Conservation (phyloP, 2,329 filamentous ascomycete genomes). For the Ophiocordyceps polyrhachis-furcata region DNA sequence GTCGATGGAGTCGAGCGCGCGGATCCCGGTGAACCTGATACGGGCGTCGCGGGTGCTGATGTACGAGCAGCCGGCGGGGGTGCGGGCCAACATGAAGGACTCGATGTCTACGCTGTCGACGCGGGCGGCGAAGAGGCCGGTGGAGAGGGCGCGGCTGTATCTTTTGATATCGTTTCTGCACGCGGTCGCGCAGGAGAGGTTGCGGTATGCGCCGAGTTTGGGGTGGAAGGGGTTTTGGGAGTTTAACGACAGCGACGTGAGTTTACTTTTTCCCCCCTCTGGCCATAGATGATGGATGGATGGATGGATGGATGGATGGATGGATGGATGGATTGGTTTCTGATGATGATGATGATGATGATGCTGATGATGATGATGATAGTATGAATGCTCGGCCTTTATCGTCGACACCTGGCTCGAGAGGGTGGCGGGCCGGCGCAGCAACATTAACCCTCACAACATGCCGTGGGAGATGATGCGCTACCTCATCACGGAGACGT, state of each 20-base stretch:
- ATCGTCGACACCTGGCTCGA: conserved; percentile 95
- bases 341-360: too few species aligned
- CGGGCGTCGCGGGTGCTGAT: conserved; percentile 86
- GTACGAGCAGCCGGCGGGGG: conserved; percentile 94
- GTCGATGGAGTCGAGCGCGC: conserved; percentile 92
- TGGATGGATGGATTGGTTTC: too few species aligned
- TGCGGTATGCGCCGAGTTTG: conserved; percentile 81
- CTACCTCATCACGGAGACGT: conserved; percentile 79
- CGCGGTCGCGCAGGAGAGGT: conserved; percentile 82
- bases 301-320: too few species aligned
- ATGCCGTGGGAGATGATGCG: conserved; percentile 95
- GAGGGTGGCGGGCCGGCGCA: conserved; percentile 59
- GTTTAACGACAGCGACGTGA: conserved; percentile 97
- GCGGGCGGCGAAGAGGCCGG: conserved; percentile 60
- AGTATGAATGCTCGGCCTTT: conserved; percentile 94
- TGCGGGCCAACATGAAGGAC: conserved; percentile 97
- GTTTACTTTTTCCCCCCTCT: conserved; percentile 21
- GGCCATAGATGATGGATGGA: too few species aligned
- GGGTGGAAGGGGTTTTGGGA: conserved; percentile 99
- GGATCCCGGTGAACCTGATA: conserved; percentile 91
- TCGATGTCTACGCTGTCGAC: conserved; percentile 70
- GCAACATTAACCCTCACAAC: conserved; percentile 82
- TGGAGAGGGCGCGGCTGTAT: conserved; percentile 81
- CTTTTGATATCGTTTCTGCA: conserved; percentile 86
- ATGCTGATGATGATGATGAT: too few species aligned